Conservation (phyloP, 768 basidiomycete genomes). For the Leccinum aurantiacum region DNA sequence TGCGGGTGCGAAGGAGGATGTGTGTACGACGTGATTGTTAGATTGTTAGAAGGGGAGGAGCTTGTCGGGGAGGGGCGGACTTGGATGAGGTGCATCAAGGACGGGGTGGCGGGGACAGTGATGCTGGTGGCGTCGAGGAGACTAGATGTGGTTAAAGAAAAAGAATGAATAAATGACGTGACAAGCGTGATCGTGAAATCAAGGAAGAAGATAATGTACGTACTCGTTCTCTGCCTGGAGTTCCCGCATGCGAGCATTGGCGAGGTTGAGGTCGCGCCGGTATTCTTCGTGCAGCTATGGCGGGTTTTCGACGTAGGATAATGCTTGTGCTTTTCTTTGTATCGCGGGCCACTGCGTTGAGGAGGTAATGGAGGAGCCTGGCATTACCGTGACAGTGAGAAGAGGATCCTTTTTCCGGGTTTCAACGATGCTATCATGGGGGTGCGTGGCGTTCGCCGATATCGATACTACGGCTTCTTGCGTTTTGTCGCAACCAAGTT, state of each 20-base stretch:
- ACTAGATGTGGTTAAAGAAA: constrained; percentile 8
- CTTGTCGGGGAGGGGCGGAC: constrained; percentile 23
- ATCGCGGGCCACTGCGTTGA: too few species aligned
- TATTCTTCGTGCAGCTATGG: constrained; percentile 25
- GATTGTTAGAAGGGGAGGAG: constrained; percentile 18
- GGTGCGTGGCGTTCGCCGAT: too few species aligned
- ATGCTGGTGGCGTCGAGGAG: constrained; percentile 33
- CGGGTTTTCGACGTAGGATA: too few species aligned
- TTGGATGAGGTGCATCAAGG: constrained; percentile 29
- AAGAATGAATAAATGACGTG: not conserved
- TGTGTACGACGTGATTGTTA: constrained; percentile 13
- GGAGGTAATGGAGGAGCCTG: too few species aligned
- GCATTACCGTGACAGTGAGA: too few species aligned
- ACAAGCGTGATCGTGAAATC: not conserved
- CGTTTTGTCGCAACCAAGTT: too few species aligned
- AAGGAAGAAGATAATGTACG: not conserved
- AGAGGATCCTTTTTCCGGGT: too few species aligned
- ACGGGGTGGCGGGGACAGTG: constrained; percentile 32
- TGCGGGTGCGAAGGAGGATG: constrained; percentile 8
- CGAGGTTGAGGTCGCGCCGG: constrained; percentile 28
- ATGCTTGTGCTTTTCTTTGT: too few species aligned
- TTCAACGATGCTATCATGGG: too few species aligned
- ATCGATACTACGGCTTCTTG: too few species aligned
- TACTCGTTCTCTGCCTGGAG: constrained; percentile 36
- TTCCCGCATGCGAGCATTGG: constrained; percentile 29